phyloP scores from a whole-genome alignment of 768 basidiomycete genomes.

The Hysterangium stoloniferum region DNA sequence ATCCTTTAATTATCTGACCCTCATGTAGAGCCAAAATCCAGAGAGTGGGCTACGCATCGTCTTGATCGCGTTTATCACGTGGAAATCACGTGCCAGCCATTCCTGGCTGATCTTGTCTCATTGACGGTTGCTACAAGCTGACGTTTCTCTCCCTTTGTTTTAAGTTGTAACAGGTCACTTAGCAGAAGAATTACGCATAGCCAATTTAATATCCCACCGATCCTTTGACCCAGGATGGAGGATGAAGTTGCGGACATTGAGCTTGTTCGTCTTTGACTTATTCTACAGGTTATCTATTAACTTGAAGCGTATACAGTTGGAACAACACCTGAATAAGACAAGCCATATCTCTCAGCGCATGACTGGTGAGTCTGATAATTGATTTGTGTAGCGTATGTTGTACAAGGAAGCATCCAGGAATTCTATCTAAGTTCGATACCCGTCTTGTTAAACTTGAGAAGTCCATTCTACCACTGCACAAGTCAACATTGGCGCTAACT shows the following conservation, averaged over 20 bases:
- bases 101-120: not conserved
- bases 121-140: not conserved
- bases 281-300: not conserved
- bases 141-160: too few species aligned
- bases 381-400: not conserved
- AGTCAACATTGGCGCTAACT: constrained; percentile 68
- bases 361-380: constrained; percentile 50
- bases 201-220: not conserved
- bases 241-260: constrained; percentile 73
- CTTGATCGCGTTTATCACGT: not conserved
- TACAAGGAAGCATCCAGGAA: constrained; percentile 41
- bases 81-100: not conserved
- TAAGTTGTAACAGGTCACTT: too few species aligned
- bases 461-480: constrained; percentile 77
- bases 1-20: too few species aligned
- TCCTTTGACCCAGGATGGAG: constrained; percentile 27
- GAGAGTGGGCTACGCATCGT: not conserved
- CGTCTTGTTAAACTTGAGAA: constrained; percentile 79
- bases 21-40: not conserved
- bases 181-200: not conserved
- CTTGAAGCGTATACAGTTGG: constrained; percentile 41
- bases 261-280: constrained; percentile 35
- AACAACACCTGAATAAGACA: constrained; percentile 84
- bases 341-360: constrained; percentile 78
- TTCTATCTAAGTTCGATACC: constrained; percentile 77